A percentile compares a stretch with the other conserved stretches of the same genome.
Conservation (phyloP, 108 stramenopile genomes). For the Nannochloropsis oceanica region DNA sequence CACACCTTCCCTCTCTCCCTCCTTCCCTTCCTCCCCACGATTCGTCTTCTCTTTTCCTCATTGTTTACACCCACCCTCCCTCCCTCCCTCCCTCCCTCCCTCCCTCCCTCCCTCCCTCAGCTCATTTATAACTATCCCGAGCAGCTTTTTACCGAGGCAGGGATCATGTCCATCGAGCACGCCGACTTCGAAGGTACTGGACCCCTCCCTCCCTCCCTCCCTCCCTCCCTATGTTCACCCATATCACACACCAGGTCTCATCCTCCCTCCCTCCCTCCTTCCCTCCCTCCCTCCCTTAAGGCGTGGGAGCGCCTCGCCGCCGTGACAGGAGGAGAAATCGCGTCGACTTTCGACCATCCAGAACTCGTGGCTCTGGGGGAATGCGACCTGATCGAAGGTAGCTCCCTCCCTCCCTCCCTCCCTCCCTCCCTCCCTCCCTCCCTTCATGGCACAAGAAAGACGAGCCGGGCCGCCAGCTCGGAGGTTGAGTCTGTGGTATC, state of each 20-base stretch:
- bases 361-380: not conserved
- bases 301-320: slow-evolving; percentile 7
- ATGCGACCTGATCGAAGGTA: not conserved
- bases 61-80: not conserved
- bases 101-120: not conserved
- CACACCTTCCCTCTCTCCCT: no score
- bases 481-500: not conserved
- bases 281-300: not conserved
- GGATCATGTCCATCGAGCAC: slow-evolving; percentile 98
- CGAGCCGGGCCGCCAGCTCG: no score
- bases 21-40: not conserved
- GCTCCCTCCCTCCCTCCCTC: not conserved
- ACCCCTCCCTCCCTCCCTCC: no score
- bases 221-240: no score
- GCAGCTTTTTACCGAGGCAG: slow-evolving; percentile 80
- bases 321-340: slow-evolving; percentile 73
- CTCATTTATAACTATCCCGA: not conserved
- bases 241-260: slow-evolving; percentile 86
- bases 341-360: slow-evolving; percentile 90
- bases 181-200: slow-evolving; percentile 99
- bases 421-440: not conserved
- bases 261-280: not conserved
- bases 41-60: not conserved
- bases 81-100: not conserved
- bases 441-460: no score